Base-by-base conservation (phyloP, 176 grass and related monocot genomes). In the Carex littledalei region DNA sequence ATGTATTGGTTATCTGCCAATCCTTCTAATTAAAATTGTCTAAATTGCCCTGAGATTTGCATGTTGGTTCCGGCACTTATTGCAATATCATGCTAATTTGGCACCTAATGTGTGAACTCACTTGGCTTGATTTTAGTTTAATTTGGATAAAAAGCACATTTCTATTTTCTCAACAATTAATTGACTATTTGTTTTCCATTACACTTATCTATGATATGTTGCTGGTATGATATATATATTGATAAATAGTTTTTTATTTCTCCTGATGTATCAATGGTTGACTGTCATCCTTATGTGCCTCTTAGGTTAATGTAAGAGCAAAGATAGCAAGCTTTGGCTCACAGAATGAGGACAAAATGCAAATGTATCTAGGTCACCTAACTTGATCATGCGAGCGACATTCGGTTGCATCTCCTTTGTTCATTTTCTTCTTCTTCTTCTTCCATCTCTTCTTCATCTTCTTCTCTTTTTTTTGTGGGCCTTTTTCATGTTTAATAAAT, bases 331-430 rank as follows among this genome's bases (percentile, higher is more conserved):
- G 74, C 50, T 29, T 3, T 29, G 74, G 49, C 24, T 78, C 50
- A 56, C 22, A 32, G 49, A 55, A 24, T 21, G 47, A 78, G 13
- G 15, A 17, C 50, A 78, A 56, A 55, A 54, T 78, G 74, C 74
- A 56, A 78, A 55, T 77, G 10, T 77, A 77, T 56, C 50, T 56
- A 32, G 24, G 32, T 56, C 74, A 78, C 74, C 74, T 55, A 55
- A 78, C 24, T 78, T 78, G 22, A 8, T 78, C 22, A 56, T 56
- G 22, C 13, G 0, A 16, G 54, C 5, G 6, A 17, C 14, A 3
- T 32, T 78, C 6, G 17, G 24, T 78, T 31, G 22, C 50, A 21
- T 34, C 17, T 45, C 14, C 32, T 29, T n/a, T 78, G 22, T 55
- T 56, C 5, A 8, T 78, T 34, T 78, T 56, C 21, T 17, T 56